These are phyloP conservation scores for Pyrrhoderma noxium DNA, from an alignment of 1,284 basidiomycete species.

Conservation along the genomic window DNA sequence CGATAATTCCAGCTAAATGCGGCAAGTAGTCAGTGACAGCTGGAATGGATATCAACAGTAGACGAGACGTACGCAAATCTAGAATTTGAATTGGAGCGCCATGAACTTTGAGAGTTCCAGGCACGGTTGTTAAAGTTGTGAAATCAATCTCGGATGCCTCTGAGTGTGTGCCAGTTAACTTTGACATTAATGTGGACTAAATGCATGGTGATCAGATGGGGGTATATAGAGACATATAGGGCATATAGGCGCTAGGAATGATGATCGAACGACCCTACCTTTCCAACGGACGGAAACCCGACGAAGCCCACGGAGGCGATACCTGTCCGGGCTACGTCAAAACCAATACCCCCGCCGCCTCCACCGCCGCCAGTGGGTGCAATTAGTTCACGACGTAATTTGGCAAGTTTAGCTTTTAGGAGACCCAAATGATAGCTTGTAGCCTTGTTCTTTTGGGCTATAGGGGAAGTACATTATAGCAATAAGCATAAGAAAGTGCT, in stretches of 20 bases:
- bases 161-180: slow-evolving; percentile 95
- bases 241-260: not conserved
- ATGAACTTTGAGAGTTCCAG: slow-evolving; percentile 91
- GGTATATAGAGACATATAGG: slow-evolving; percentile 5
- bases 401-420: slow-evolving; percentile 97
- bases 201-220: slow-evolving; percentile 15
- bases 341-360: slow-evolving; percentile 80
- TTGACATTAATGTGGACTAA: slow-evolving; percentile 96
- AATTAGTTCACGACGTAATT: slow-evolving; percentile 92
- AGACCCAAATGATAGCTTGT: slow-evolving; percentile 94
- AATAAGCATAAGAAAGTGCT: slow-evolving; percentile 13
- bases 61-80: slow-evolving; percentile 58
- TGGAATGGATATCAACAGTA: slow-evolving; percentile 8
- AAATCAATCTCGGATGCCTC: slow-evolving; percentile 99
- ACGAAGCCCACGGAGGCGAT: slow-evolving; percentile 96
- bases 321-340: slow-evolving; percentile 97
- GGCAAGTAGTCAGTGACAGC: not conserved
- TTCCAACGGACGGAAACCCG: slow-evolving; percentile 81
- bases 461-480: slow-evolving; percentile 11
- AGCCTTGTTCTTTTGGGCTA: slow-evolving; percentile 97
- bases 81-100: slow-evolving; percentile 90
- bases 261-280: slow-evolving; percentile 45
- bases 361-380: slow-evolving; percentile 70
- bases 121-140: slow-evolving; percentile 89
- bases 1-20: slow-evolving; percentile 86